phyloP scores from a whole-genome alignment of 257 asterid genomes.

The Plectranthus barbatus region DNA sequence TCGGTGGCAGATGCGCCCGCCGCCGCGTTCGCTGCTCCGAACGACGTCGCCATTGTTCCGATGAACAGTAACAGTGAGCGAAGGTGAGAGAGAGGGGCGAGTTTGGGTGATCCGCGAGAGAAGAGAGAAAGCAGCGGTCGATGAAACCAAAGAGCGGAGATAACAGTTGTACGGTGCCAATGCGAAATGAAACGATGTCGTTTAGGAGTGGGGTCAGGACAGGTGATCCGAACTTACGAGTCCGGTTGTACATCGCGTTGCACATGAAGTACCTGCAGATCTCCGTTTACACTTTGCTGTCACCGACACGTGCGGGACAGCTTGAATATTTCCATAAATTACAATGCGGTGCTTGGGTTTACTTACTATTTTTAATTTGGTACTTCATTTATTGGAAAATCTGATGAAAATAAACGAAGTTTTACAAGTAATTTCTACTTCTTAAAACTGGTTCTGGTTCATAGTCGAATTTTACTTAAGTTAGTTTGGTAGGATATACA shows the following conservation, averaged over 20 bases:
- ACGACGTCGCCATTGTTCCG: slow-evolving; percentile 58
- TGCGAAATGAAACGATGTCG: slow-evolving; percentile 27
- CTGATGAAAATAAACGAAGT: too few species aligned
- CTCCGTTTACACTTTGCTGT: not conserved
- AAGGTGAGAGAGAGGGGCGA: not conserved
- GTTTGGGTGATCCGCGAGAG: slow-evolving; percentile 22
- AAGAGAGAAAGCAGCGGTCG: slow-evolving; percentile 37
- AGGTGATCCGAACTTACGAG: slow-evolving; percentile 8
- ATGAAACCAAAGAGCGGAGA: slow-evolving; percentile 43
- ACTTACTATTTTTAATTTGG: too few species aligned
- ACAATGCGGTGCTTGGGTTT: too few species aligned
- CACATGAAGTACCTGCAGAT: slow-evolving; percentile 6
- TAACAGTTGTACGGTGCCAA: slow-evolving; percentile 13
- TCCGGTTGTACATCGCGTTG: slow-evolving; percentile 13
- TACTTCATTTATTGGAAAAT: too few species aligned
- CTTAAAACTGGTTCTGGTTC: too few species aligned
- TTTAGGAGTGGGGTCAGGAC: slow-evolving; percentile 12
- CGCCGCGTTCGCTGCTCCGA: slow-evolving; percentile 51
- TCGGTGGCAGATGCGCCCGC: slow-evolving; percentile 33
- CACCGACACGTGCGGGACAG: slow-evolving; percentile 4
- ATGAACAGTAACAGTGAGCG: not conserved
- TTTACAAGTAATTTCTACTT: too few species aligned
- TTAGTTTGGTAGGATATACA: too few species aligned
- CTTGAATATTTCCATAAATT: too few species aligned
- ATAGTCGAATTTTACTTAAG: too few species aligned